These are phyloP conservation scores for Suillus bovinus DNA, from an alignment of 768 basidiomycete species.

Conservation along the genomic window DNA sequence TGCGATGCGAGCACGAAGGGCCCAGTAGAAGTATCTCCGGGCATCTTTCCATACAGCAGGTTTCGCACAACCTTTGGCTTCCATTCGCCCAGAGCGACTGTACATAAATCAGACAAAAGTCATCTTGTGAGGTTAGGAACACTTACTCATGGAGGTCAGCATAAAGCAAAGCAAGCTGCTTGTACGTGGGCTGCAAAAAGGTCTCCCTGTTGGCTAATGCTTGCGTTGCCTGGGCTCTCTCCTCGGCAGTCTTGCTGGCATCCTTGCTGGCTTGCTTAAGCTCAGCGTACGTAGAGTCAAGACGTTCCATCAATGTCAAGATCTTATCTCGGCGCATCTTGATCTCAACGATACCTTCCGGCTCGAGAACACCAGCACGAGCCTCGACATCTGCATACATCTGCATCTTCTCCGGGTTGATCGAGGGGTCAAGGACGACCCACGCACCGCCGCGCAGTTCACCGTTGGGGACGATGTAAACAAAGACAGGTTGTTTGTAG, in stretches of 20 bases:
- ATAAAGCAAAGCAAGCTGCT: conserved; percentile 90
- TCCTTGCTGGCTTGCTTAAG: conserved; percentile 85
- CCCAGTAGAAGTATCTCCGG: conserved; percentile 92
- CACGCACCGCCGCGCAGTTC: conserved; percentile 99
- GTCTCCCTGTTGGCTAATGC: conserved; percentile 77
- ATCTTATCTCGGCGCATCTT: conserved; percentile 97
- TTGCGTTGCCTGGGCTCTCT: conserved; percentile 67
- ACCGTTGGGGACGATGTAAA: conserved; percentile 98
- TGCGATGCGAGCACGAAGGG: conserved; percentile 79
- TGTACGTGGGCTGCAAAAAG: conserved; percentile 84
- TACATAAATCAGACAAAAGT: conserved; percentile 13
- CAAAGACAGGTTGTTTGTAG: conserved; percentile 97
- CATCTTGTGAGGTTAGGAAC: conserved; percentile 2
- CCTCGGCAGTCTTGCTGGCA: conserved; percentile 65
- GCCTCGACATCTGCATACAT: conserved; percentile 98
- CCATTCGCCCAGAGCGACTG: conserved; percentile 94
- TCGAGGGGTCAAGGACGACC: conserved; percentile 98
- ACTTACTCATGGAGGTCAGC: conserved; percentile 96
- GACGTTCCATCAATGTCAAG: conserved; percentile 85
- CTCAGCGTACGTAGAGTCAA: conserved; percentile 79
- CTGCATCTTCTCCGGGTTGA: conserved; percentile 97
- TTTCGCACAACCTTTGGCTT: conserved; percentile 94
- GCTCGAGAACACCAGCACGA: conserved; percentile 94
- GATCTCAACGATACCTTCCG: conserved; percentile 97
- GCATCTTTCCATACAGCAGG: conserved; percentile 86